Conservation (phyloP, 257 asterid genomes). For the Marsdenia floribunda region DNA sequence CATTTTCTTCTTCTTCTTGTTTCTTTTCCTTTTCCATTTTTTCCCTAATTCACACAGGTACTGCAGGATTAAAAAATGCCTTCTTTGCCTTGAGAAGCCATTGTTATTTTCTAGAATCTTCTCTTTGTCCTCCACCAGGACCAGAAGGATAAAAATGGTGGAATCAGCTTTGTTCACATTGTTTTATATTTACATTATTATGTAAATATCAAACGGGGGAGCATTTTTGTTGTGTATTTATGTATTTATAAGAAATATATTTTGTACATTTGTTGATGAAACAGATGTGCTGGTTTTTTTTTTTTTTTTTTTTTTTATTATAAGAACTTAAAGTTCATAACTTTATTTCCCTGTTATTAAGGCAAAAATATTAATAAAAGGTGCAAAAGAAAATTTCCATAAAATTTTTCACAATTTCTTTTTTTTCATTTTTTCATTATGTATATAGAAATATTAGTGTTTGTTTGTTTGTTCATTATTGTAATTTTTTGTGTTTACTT, state of each 20-base stretch:
- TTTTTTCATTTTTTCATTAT: too few species aligned
- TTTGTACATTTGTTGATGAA: neutral
- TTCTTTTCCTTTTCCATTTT: neutral
- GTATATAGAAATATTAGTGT: too few species aligned
- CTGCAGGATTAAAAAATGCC: constrained; percentile 1
- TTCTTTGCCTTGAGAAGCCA: constrained; percentile 2
- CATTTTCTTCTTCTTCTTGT: neutral
- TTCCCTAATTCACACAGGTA: neutral
- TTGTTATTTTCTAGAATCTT: neutral
- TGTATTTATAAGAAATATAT: too few species aligned
- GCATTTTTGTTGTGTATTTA: neutral
- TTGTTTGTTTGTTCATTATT: too few species aligned
- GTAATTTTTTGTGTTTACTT: too few species aligned
- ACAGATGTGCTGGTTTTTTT: neutral
- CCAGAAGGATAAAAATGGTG: neutral
- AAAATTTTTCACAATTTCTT: too few species aligned
- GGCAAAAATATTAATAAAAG: too few species aligned
- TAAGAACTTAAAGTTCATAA: too few species aligned
- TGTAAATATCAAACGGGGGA: constrained; percentile 1
- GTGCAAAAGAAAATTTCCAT: too few species aligned
- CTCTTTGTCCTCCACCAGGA: neutral
- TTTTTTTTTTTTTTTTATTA: too few species aligned
- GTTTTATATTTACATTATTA: neutral
- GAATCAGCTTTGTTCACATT: neutral
- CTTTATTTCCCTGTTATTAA: too few species aligned